These are phyloP conservation scores for Ostreobium quekettii DNA, from an alignment of 139 green algal species.

Conservation along the genomic window DNA sequence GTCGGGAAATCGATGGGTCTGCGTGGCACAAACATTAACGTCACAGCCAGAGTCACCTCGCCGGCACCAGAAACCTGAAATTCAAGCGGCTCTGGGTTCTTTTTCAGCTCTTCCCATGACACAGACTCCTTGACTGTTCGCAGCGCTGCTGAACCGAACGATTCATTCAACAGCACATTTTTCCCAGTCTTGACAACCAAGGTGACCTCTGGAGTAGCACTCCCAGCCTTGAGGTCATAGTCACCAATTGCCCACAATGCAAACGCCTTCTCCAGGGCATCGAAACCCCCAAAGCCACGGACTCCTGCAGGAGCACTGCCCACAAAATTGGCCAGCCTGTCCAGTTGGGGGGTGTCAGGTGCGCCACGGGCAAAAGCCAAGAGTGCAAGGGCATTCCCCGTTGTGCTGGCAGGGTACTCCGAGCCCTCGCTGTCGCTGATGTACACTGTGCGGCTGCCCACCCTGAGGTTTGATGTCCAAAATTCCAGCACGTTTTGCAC, in stretches of 20 bases:
- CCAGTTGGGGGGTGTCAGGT: neutral
- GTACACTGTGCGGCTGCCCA: slow-evolving; percentile 9
- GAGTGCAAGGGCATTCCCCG: neutral
- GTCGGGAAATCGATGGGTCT: slow-evolving; percentile 37
- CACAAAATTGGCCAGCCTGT: slow-evolving; percentile 1
- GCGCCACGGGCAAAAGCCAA: neutral
- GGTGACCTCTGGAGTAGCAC: neutral
- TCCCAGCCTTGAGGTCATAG: neutral
- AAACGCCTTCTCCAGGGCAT: neutral
- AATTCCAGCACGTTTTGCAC: neutral
- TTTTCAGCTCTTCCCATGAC: slow-evolving; percentile 1
- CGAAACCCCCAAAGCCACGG: neutral
- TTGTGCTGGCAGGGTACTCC: neutral
- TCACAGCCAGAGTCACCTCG: slow-evolving; percentile 35
- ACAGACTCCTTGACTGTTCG: too few relatives aligned
- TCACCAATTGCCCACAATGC: neutral
- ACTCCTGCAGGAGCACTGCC: neutral
- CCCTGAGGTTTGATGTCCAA: slow-evolving; percentile 4
- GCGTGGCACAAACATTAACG: slow-evolving; percentile 42
- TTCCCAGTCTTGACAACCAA: slow-evolving; percentile 4
- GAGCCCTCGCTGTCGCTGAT: neutral
- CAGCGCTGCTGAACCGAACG: too few relatives aligned
- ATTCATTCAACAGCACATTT: too few relatives aligned
- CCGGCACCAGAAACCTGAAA: slow-evolving; percentile 20
- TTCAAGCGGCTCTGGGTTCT: neutral